phyloP scores from a whole-genome alignment of 495 filamentous ascomycete genomes.

The Hypoxylon cercidicola region DNA sequence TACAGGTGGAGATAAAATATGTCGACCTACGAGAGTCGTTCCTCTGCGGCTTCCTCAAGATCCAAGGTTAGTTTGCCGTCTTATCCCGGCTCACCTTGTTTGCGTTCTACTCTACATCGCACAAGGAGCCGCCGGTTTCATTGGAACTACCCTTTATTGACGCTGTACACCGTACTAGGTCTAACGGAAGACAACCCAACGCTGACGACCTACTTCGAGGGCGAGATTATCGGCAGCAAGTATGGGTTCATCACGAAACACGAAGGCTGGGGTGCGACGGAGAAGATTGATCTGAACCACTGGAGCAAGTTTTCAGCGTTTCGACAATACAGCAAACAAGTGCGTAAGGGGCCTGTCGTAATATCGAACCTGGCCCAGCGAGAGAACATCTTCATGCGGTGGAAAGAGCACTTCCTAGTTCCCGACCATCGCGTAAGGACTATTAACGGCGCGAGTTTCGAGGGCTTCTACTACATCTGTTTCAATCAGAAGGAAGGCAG shows the following conservation, averaged over 20 bases:
- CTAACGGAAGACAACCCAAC: constrained; percentile 96
- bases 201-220: constrained; percentile 97
- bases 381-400: constrained; percentile 98
- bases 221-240: constrained; percentile 96
- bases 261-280: constrained; percentile 88
- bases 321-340: constrained; percentile 77
- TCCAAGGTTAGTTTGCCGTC: constrained; percentile 76
- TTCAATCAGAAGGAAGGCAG: constrained; percentile 91
- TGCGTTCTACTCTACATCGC: neutral
- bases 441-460: constrained; percentile 94
- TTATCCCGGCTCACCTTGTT: neutral
- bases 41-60: constrained; percentile 93
- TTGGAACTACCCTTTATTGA: constrained; percentile 23
- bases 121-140: neutral
- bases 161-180: constrained; percentile 60
- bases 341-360: constrained; percentile 66
- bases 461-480: constrained; percentile 99
- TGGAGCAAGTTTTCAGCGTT: constrained; percentile 93
- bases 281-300: constrained; percentile 92
- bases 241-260: constrained; percentile 93
- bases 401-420: constrained; percentile 99
- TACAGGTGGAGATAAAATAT: constrained; percentile 96
- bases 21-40: constrained; percentile 96
- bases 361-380: constrained; percentile 79
- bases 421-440: constrained; percentile 91